These are phyloP conservation scores for Sesbania bispinosa DNA, from an alignment of 306 rosid species.

Conservation along the genomic window DNA sequence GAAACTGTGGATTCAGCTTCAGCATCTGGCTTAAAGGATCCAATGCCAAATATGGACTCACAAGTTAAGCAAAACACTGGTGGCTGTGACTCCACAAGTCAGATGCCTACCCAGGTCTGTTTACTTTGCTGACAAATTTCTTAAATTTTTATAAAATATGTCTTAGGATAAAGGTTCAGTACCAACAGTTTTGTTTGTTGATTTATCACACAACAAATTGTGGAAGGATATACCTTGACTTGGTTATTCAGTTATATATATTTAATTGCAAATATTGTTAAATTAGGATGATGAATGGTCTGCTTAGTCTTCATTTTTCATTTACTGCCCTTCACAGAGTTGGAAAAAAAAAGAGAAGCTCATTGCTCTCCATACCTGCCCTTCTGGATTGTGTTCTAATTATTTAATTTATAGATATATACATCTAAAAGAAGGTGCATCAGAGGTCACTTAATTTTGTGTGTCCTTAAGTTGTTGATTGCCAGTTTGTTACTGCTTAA, in stretches of 20 bases:
- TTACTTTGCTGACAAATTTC: not conserved
- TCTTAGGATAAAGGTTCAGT: not conserved
- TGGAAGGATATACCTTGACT: not conserved
- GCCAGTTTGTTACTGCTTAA: not conserved
- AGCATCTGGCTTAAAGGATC: slow-evolving; percentile 55
- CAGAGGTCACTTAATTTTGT: not conserved
- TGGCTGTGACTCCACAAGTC: slow-evolving; percentile 43
- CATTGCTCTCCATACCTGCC: not conserved
- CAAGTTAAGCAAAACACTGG: slow-evolving; percentile 40
- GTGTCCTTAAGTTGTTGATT: not conserved
- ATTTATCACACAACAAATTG: not conserved
- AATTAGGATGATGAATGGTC: not conserved
- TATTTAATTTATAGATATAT: not conserved
- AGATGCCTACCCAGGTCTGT: slow-evolving; percentile 57
- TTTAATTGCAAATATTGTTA: not conserved
- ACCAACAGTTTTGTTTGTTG: not conserved
- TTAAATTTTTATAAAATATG: not conserved
- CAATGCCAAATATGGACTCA: slow-evolving; percentile 38
- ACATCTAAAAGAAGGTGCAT: not conserved
- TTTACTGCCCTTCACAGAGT: not conserved
- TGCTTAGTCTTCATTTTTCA: not conserved
- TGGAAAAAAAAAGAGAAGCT: not conserved
- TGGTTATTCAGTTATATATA: not conserved
- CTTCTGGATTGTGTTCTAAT: not conserved
- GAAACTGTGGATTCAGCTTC: slow-evolving; percentile 52